A percentile compares a stretch with the other conserved stretches of the same genome.
Conservation (phyloP, 805 yeast genomes). For the Hanseniaspora valbyensis region DNA sequence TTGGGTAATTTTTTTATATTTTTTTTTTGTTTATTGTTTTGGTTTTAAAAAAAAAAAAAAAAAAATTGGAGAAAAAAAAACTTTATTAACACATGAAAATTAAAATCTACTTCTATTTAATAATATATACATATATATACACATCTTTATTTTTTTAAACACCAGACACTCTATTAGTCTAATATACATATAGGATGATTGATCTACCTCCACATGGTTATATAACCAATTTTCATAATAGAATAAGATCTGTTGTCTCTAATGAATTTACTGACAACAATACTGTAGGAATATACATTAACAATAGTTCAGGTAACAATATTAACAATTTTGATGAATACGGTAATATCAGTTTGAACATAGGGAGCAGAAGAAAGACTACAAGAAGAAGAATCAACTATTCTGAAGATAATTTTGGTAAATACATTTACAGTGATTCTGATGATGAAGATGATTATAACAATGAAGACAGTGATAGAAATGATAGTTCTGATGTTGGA, state of each 20-base stretch:
- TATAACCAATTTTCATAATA: conserved; percentile 13
- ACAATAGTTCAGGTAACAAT: not conserved
- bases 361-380: conserved; percentile 8
- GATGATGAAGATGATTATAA: conserved; percentile 1
- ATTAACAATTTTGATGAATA: not conserved
- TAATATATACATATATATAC: too few relatives aligned
- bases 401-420: conserved; percentile 14
- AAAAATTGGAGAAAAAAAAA: too few relatives aligned
- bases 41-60: too few relatives aligned
- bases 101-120: too few relatives aligned
- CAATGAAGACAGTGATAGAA: not conserved
- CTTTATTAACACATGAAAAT: too few relatives aligned
- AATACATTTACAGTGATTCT: not conserved
- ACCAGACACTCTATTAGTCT: not conserved
- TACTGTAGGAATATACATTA: conserved; percentile 1
- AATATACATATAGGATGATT: not conserved
- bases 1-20: too few relatives aligned
- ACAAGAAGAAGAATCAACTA: conserved; percentile 14
- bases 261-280: conserved; percentile 8
- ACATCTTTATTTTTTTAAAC: too few relatives aligned
- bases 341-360: not conserved
- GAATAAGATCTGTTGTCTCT: conserved; percentile 6
- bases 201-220: conserved; percentile 15
- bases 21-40: too few relatives aligned
- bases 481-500: not conserved